Conservation (phyloP, 345 rosid genomes). For the Isatis tinctoria region DNA sequence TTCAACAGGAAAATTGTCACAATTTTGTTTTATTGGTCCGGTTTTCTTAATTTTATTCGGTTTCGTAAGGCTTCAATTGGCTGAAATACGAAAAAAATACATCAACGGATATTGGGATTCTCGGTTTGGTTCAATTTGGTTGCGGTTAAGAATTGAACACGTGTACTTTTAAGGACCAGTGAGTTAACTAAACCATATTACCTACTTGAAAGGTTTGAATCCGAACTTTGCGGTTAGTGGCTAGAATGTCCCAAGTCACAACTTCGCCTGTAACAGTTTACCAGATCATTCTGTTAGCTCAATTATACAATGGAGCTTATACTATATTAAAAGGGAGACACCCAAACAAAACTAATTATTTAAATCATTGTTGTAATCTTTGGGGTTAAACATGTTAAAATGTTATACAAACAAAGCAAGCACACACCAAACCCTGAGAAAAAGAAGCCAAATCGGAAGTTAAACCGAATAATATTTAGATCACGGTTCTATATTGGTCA, state of each 20-base stretch:
- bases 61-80: background rate
- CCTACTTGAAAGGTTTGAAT: background rate
- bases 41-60: background rate
- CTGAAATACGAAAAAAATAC: background rate
- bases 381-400: background rate
- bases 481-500: no score
- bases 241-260: slow-evolving; percentile 1
- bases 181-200: background rate
- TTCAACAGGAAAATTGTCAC: background rate
- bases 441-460: background rate
- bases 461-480: background rate
- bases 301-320: background rate
- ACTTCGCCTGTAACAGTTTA: slow-evolving; percentile 14
- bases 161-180: background rate
- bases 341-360: background rate
- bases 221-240: slow-evolving; percentile 22
- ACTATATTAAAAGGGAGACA: background rate
- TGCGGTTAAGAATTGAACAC: background rate
- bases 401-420: background rate
- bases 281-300: slow-evolving; percentile 5
- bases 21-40: background rate
- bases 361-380: background rate
- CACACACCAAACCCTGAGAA: background rate
- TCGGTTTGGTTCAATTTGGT: background rate
- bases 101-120: background rate